A percentile compares a stretch with the other conserved stretches of the same genome.
phyloP scores from a whole-genome alignment of 768 basidiomycete genomes.

The Termitomyces sp. region DNA sequence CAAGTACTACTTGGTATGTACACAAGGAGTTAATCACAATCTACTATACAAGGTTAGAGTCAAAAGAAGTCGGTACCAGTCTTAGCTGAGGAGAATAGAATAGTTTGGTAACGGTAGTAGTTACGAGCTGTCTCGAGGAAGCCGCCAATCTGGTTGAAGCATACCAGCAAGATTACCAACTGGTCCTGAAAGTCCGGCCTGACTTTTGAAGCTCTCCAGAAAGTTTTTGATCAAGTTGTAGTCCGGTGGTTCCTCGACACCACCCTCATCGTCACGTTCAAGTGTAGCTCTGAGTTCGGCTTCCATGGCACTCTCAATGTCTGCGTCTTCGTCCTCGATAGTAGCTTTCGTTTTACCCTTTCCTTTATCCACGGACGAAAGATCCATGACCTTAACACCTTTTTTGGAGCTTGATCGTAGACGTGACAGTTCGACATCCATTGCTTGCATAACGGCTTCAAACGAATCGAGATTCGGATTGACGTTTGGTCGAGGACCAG shows the following conservation, averaged over 20 bases:
- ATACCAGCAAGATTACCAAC: constrained; percentile 87
- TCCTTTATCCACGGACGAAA: constrained; percentile 13
- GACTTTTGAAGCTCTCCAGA: constrained; percentile 92
- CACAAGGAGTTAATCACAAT: background rate
- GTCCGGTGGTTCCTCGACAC: constrained; percentile 56
- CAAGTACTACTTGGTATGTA: too few species aligned
- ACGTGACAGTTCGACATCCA: constrained; percentile 78
- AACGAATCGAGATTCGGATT: constrained; percentile 86
- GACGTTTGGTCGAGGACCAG: constrained; percentile 33
- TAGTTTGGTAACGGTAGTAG: background rate
- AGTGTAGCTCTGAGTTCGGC: constrained; percentile 70
- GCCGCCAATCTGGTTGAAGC: constrained; percentile 65
- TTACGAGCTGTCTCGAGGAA: constrained; percentile 64
- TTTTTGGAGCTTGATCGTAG: constrained; percentile 26
- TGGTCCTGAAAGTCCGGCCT: constrained; percentile 85
- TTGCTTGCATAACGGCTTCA: constrained; percentile 92
- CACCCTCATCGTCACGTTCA: constrained; percentile 37
- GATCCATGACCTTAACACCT: constrained; percentile 7
- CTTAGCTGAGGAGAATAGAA: too few species aligned
- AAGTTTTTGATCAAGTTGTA: constrained; percentile 96
- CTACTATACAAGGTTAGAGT: constrained; percentile 21
- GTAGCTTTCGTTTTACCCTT: constrained; percentile 46
- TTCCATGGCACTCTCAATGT: constrained; percentile 87
- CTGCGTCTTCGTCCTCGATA: constrained; percentile 41
- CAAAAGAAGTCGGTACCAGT: too few species aligned